phyloP scores from a whole-genome alignment of 805 yeast genomes.

The Candida bentonensis region DNA sequence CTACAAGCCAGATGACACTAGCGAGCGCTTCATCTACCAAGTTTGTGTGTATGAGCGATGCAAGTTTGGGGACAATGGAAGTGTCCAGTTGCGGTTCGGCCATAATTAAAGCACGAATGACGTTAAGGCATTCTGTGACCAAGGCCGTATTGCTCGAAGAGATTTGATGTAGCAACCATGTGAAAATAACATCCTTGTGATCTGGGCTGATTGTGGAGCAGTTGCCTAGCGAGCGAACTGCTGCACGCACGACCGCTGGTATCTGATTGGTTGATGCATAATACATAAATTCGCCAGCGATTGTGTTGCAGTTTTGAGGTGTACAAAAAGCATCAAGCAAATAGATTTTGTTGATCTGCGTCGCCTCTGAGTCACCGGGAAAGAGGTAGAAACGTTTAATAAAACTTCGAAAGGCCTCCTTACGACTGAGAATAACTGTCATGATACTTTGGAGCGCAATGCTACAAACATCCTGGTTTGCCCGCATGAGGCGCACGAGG shows the following conservation, averaged over 20 bases:
- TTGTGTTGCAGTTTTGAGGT: conserved; percentile 33
- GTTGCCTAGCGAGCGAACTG: conserved; percentile 48
- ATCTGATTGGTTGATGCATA: conserved; percentile 25
- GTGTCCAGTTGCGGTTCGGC: conserved; percentile 39
- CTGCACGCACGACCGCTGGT: conserved; percentile 25
- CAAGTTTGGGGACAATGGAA: conserved; percentile 40
- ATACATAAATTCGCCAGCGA: conserved; percentile 52
- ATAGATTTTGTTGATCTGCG: conserved; percentile 41
- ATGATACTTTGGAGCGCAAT: conserved; percentile 36
- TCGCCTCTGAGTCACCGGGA: conserved; percentile 35
- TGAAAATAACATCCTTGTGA: conserved; percentile 40
- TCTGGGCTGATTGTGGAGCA: conserved; percentile 37
- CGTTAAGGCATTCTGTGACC: conserved; percentile 54
- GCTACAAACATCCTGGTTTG: conserved; percentile 23
- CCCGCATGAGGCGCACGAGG: conserved; percentile 25
- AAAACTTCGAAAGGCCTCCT: conserved; percentile 21
- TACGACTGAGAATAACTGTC: conserved; percentile 22
- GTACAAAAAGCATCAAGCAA: conserved; percentile 45
- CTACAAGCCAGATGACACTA: conserved; percentile 80
- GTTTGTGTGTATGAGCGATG: conserved; percentile 16
- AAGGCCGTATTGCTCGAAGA: conserved; percentile 22
- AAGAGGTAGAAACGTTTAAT: conserved; percentile 32
- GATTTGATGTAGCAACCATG: conserved; percentile 48
- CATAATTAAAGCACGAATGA: conserved; percentile 60
- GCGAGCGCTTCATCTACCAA: conserved; percentile 44